Percentiles rank a stretch among this genome's conserved stretches.
Evolutionary conservation across 768 basidiomycete species (phyloP).

Genomic region (Trametes maxima): DNA sequence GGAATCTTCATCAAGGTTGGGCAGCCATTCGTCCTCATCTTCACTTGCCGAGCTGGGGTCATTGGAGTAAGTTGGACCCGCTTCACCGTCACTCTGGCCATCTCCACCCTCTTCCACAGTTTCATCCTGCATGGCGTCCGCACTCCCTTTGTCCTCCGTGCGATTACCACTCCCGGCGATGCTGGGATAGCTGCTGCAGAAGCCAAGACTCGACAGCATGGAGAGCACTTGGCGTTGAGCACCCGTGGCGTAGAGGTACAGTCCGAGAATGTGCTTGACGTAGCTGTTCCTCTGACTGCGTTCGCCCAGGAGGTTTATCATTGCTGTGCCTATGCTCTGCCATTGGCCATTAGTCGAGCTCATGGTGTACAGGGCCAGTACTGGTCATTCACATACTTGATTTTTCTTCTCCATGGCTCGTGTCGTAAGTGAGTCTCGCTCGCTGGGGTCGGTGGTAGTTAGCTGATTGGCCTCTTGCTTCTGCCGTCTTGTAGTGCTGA

Average conservation of each 20-base stretch:
- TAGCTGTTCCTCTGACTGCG: constrained; percentile 38
- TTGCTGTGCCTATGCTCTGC: not conserved
- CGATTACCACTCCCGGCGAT: constrained; percentile 22
- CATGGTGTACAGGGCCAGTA: not conserved
- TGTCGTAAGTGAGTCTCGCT: no score
- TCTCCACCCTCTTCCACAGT: not conserved
- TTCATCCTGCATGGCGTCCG: no score
- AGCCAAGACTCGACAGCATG: constrained; percentile 33
- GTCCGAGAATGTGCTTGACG: constrained; percentile 27
- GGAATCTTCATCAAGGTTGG: no score
- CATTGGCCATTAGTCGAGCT: not conserved
- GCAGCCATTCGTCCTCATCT: no score
- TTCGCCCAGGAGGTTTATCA: constrained; percentile 26
- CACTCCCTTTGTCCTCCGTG: no score
- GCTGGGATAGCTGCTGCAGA: constrained; percentile 34
- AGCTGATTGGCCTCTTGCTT: no score
- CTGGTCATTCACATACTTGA: not conserved
- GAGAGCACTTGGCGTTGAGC: constrained; percentile 34
- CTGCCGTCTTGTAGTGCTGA: not conserved
- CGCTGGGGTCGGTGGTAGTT: no score
- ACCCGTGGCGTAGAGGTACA: constrained; percentile 38
- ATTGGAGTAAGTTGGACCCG: no score
- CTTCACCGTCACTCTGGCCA: not conserved
- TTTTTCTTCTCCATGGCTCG: not conserved
- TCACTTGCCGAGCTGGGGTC: no score